These are phyloP conservation scores for Biscogniauxia marginata DNA, from an alignment of 2,329 filamentous ascomycete species.

Conservation along the genomic window DNA sequence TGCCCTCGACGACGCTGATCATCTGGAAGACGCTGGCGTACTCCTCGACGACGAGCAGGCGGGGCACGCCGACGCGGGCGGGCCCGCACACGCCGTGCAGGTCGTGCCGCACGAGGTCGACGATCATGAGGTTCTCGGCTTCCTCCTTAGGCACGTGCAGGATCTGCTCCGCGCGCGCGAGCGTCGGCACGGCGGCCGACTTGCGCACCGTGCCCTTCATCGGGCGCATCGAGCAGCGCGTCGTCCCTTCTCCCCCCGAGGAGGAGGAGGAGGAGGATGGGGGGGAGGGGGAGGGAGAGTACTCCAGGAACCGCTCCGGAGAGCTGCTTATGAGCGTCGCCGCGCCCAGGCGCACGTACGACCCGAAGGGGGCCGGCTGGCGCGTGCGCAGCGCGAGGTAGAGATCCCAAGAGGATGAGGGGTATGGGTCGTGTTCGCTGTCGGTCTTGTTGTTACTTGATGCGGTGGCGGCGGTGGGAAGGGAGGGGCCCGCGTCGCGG, in stretches of 20 bases:
- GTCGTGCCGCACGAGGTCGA: conserved; percentile 93
- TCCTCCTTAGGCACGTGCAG: conserved; percentile 83
- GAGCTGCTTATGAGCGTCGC: conserved; percentile 78
- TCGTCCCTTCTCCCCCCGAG: no score
- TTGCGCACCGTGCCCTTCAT: conserved; percentile 98
- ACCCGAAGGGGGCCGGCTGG: conserved; percentile 83
- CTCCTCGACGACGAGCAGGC: conserved; percentile 84
- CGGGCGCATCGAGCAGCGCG: conserved; percentile 73
- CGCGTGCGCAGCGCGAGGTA: conserved; percentile 67
- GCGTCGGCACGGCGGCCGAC: conserved; percentile 59
- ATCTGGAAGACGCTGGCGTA: conserved; percentile 91
- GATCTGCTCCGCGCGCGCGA: conserved; percentile 69
- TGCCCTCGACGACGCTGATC: conserved; percentile 80
- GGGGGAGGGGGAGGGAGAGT: conserved; percentile 39
- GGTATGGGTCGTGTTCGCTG: conserved; percentile 38
- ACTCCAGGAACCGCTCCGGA: conserved; percentile 81
- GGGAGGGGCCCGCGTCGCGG: conserved; percentile 48
- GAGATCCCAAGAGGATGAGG: conserved; percentile 61
- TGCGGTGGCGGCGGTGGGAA: conserved; percentile 22
- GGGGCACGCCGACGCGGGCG: conserved; percentile 69
- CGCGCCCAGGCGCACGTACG: conserved; percentile 69
- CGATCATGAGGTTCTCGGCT: conserved; percentile 97
- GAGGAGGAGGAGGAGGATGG: no score
- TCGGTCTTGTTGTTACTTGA: no score
- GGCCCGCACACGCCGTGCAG: conserved; percentile 80